Evolutionary conservation across 1,284 basidiomycete species (phyloP).

Genomic region (Volvariella surrecta): DNA sequence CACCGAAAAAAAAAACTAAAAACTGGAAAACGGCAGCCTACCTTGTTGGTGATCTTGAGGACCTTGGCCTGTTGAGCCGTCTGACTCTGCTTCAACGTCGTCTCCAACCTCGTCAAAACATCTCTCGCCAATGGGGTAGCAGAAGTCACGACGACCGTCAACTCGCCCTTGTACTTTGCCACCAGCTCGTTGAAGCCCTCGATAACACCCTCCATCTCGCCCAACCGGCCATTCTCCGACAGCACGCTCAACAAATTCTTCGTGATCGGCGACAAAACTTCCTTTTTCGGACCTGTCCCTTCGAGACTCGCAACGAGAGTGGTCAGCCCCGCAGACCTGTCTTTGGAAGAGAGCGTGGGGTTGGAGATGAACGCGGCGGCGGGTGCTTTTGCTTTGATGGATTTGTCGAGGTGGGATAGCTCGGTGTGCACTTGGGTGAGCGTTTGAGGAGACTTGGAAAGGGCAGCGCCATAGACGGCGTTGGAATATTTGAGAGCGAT

Average conservation of each 20-base stretch:
- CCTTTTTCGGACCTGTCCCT: constrained; percentile 53
- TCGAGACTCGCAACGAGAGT: constrained; percentile 58
- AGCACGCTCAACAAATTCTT: constrained; percentile 90
- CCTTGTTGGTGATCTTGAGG: constrained; percentile 85
- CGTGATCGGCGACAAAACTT: constrained; percentile 75
- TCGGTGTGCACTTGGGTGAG: constrained; percentile 82
- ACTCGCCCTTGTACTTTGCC: constrained; percentile 86
- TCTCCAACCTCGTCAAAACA: constrained; percentile 68
- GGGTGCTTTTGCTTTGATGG: constrained; percentile 58
- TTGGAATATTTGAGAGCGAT: constrained; percentile 91
- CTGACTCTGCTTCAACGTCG: constrained; percentile 77
- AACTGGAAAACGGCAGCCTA: constrained; percentile 20
- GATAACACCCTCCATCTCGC: constrained; percentile 81
- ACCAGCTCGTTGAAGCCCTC: constrained; percentile 90
- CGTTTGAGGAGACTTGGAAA: constrained; percentile 72
- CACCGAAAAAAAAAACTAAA: constrained; percentile 3
- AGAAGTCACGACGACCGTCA: constrained; percentile 89
- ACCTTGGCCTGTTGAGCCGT: constrained; percentile 79
- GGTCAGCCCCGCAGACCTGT: constrained; percentile 66
- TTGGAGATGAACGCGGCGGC: constrained; percentile 72
- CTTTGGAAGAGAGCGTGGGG: constrained; percentile 80
- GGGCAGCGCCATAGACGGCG: constrained; percentile 88
- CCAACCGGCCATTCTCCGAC: constrained; percentile 89
- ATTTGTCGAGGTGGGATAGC: constrained; percentile 60
- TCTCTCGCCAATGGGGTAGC: constrained; percentile 74